Conservation (phyloP, 306 rosid genomes). For the Gillenia trifoliata region DNA sequence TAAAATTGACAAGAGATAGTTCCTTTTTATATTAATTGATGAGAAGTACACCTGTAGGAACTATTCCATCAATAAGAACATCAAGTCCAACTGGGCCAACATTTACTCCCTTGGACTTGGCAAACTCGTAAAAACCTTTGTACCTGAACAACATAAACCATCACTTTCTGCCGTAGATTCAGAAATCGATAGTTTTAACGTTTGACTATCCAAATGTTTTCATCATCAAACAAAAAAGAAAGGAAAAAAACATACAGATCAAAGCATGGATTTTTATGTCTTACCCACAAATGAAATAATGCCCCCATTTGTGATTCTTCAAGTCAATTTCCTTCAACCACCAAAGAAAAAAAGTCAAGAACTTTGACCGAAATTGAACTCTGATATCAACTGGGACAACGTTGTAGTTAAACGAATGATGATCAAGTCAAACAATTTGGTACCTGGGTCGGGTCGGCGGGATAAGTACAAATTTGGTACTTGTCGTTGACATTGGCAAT, state of each 20-base stretch:
- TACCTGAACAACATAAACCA: conserved; percentile 49
- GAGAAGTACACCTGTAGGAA: conserved; percentile 69
- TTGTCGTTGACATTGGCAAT: conserved; percentile 77
- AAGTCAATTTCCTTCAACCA: conserved; percentile 66
- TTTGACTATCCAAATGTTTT: background rate
- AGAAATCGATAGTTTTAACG: background rate
- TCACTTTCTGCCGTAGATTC: conserved; percentile 6
- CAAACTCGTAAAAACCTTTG: conserved; percentile 76
- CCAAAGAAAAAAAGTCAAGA: background rate
- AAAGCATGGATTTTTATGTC: conserved; percentile 19
- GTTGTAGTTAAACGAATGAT: background rate
- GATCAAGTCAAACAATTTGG: background rate
- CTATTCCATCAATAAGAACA: conserved; percentile 82
- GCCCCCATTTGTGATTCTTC: conserved; percentile 96
- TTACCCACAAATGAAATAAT: conserved; percentile 95
- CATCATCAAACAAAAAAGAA: background rate
- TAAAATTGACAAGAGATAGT: background rate
- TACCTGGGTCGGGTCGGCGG: conserved; percentile 89
- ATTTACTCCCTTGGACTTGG: conserved; percentile 58
- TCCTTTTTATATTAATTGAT: background rate
- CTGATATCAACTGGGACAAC: background rate
- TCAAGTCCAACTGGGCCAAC: conserved; percentile 81
- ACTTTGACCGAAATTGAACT: background rate
- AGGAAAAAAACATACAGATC: background rate
- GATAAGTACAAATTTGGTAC: conserved; percentile 67